These are phyloP conservation scores for Cytauxzoon felis DNA, from an alignment of 169 alveolate species.

Conservation along the genomic window DNA sequence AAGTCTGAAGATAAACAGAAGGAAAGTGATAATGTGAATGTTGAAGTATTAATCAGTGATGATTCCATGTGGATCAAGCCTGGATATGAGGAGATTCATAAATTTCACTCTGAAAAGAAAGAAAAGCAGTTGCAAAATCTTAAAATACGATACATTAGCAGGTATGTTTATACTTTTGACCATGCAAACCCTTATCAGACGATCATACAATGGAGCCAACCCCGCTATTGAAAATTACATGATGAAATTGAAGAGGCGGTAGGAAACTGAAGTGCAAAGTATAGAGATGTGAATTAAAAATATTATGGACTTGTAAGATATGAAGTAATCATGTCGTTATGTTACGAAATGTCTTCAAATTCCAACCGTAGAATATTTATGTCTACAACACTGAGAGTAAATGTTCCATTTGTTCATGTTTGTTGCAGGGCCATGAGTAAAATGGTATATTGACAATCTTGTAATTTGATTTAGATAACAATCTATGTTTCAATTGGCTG, in stretches of 20 bases:
- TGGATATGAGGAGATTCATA: slow-evolving; percentile 58
- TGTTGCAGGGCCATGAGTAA: slow-evolving; percentile 41
- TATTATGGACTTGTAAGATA: slow-evolving; percentile 3
- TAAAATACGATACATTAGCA: slow-evolving; percentile 32
- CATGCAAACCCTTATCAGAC: slow-evolving; percentile 9
- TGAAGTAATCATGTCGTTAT: no score
- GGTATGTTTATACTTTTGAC: slow-evolving; percentile 13
- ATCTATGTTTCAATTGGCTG: slow-evolving; percentile 16
- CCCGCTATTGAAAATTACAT: slow-evolving; percentile 41
- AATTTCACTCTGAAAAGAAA: not conserved
- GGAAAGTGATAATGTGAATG: slow-evolving; percentile 15
- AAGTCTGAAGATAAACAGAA: slow-evolving; percentile 10
- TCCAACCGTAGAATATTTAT: no score
- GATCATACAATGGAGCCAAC: slow-evolving; percentile 58
- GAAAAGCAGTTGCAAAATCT: not conserved
- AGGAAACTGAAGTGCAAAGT: not conserved
- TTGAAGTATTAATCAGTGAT: slow-evolving; percentile 32
- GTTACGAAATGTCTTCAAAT: no score
- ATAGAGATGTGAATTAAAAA: not conserved
- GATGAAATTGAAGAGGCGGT: slow-evolving; percentile 16
- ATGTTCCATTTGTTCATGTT: slow-evolving; percentile 36
- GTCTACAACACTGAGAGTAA: not conserved
- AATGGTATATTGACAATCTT: slow-evolving; percentile 35
- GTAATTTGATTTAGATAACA: slow-evolving; percentile 31
- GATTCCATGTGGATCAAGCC: slow-evolving; percentile 42